A percentile compares a stretch with the other conserved stretches of the same genome.
These are phyloP conservation scores for Penicillium chermesinum DNA, from an alignment of 495 filamentous ascomycete species.

Conservation along the genomic window DNA sequence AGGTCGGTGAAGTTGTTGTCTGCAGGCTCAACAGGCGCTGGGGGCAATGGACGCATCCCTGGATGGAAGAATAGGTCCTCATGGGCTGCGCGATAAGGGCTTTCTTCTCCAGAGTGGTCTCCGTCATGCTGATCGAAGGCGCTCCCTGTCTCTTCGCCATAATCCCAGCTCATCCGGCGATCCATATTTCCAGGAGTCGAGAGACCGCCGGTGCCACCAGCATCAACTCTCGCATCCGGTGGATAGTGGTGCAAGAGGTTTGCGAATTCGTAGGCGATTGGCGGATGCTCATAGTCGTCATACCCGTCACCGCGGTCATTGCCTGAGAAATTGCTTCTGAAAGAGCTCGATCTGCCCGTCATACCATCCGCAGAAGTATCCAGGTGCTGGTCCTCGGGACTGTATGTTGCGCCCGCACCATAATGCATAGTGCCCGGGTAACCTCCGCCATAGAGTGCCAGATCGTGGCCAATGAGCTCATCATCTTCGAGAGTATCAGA, in stretches of 20 bases:
- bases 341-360: slow-evolving; percentile 22
- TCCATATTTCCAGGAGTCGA: slow-evolving; percentile 61
- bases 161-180: slow-evolving; percentile 82
- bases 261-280: slow-evolving; percentile 46
- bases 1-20: slow-evolving; percentile 34
- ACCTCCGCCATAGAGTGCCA: slow-evolving; percentile 67
- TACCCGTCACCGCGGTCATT: slow-evolving; percentile 30
- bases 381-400: slow-evolving; percentile 16
- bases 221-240: slow-evolving; percentile 61
- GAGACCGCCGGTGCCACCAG: slow-evolving; percentile 78
- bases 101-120: slow-evolving; percentile 50
- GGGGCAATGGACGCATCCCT: slow-evolving; percentile 73
- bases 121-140: slow-evolving; percentile 46
- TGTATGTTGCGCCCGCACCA: slow-evolving; percentile 48
- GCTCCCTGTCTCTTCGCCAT: slow-evolving; percentile 68
- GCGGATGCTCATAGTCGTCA: slow-evolving; percentile 40
- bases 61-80: slow-evolving; percentile 95
- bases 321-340: slow-evolving; percentile 31
- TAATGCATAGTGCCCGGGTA: slow-evolving; percentile 70
- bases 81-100: slow-evolving; percentile 57
- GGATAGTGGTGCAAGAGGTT: slow-evolving; percentile 58
- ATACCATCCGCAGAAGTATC: slow-evolving; percentile 14
- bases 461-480: slow-evolving; percentile 67
- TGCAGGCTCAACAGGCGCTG: slow-evolving; percentile 57
- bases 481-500: slow-evolving; percentile 45